Conservation (phyloP, 2,329 filamentous ascomycete species). For the Balansia obtecta region DNA sequence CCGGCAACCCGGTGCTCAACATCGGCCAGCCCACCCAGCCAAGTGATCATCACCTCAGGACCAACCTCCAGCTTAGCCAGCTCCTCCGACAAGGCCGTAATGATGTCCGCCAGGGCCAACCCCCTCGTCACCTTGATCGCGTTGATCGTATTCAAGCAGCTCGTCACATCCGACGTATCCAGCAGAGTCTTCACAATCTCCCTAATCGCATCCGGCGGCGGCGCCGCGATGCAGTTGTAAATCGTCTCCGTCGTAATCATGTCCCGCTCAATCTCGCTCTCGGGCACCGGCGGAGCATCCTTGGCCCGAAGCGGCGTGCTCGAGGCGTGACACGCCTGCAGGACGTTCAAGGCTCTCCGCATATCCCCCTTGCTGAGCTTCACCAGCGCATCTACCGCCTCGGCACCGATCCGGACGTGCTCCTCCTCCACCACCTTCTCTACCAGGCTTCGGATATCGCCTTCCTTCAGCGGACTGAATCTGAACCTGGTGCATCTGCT, state of each 20-base stretch:
- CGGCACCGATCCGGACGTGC: constrained; percentile 65
- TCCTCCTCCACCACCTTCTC: constrained; percentile 86
- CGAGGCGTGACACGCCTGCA: constrained; percentile 93
- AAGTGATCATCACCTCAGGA: constrained; percentile 75
- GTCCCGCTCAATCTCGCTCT: constrained; percentile 61
- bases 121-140: constrained; percentile 76
- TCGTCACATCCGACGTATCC: constrained; percentile 74
- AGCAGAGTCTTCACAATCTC: constrained; percentile 77
- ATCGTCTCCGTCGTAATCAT: constrained; percentile 81
- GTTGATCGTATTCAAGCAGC: constrained; percentile 79
- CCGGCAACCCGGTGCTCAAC: constrained; percentile 86
- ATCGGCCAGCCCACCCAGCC: constrained; percentile 83
- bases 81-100: constrained; percentile 76
- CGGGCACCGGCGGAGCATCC: constrained; percentile 44
- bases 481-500: constrained; percentile 91
- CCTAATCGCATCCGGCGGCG: constrained; percentile 77
- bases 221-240: constrained; percentile 94
- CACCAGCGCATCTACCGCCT: constrained; percentile 75
- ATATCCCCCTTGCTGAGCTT: constrained; percentile 89
- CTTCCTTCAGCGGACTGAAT: constrained; percentile 85
- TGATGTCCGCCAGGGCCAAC: constrained; percentile 83
- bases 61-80: constrained; percentile 72
- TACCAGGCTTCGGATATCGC: constrained; percentile 72
- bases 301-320: constrained; percentile 59
- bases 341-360: constrained; percentile 84